A percentile compares a stretch with the other conserved stretches of the same genome.
These are phyloP conservation scores for Aspergillus fijiensis DNA, from an alignment of 2,329 filamentous ascomycete genomes.

Conservation along the genomic window DNA sequence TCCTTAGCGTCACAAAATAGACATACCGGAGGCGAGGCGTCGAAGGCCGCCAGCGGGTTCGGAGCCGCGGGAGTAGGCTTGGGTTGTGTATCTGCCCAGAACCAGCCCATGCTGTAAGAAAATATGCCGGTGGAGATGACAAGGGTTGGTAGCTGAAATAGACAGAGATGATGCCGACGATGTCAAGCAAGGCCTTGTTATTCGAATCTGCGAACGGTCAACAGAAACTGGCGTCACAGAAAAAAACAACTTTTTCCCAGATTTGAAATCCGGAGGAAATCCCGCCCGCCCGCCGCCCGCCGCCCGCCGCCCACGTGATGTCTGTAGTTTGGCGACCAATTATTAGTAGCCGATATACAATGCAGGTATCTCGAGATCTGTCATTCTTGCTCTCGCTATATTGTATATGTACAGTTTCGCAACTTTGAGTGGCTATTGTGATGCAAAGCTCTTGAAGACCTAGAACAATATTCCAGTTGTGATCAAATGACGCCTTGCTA, in stretches of 20 bases:
- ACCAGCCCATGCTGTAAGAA: slow-evolving; percentile 61
- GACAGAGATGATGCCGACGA: background rate
- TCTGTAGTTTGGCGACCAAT: background rate
- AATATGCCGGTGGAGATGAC: slow-evolving; percentile 5
- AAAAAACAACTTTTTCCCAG: background rate
- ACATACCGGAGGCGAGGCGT: slow-evolving; percentile 57
- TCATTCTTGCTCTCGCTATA: background rate
- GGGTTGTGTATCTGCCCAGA: slow-evolving; percentile 61
- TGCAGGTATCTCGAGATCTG: background rate
- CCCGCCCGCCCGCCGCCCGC: slow-evolving; percentile 4
- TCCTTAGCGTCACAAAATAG: background rate
- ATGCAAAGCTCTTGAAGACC: background rate
- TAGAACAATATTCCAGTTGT: background rate
- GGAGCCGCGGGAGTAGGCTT: slow-evolving; percentile 44
- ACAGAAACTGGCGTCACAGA: background rate
- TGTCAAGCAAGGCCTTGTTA: background rate
- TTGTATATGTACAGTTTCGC: background rate
- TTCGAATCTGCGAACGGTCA: background rate
- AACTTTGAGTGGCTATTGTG: background rate
- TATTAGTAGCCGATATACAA: slow-evolving; percentile 5
- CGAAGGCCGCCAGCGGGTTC: slow-evolving; percentile 49
- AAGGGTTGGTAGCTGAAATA: slow-evolving; percentile 17
- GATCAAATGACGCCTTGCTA: slow-evolving; percentile 13
- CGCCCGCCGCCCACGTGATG: slow-evolving; percentile 8
- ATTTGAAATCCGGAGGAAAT: slow-evolving; percentile 8